These are phyloP conservation scores for Curvularia spicifera DNA, from an alignment of 2,329 filamentous ascomycete genomes.

Conservation along the genomic window DNA sequence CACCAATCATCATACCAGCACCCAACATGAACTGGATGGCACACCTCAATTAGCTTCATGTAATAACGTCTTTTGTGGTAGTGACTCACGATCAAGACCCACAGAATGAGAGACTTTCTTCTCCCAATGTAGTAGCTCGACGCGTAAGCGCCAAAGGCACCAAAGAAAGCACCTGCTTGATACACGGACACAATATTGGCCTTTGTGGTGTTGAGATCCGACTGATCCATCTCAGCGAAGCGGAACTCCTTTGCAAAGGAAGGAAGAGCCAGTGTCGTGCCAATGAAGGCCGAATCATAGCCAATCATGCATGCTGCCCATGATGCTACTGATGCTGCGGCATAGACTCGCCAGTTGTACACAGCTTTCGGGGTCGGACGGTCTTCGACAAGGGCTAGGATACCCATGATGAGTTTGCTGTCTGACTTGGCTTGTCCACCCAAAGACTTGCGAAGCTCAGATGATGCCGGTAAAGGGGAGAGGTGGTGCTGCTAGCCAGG, in stretches of 20 bases:
- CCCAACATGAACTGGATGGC: conserved; percentile 66
- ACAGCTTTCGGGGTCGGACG: conserved; percentile 63
- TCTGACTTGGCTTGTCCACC: neutral
- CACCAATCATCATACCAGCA: conserved; percentile 72
- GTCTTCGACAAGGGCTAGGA: conserved; percentile 47
- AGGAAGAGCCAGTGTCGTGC: conserved; percentile 71
- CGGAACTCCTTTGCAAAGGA: conserved; percentile 74
- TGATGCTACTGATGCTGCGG: conserved; percentile 61
- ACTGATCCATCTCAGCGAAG: conserved; percentile 59
- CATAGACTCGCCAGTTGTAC: conserved; percentile 67
- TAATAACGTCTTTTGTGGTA: neutral
- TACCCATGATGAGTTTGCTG: conserved; percentile 36
- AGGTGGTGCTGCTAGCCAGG: conserved; percentile 7
- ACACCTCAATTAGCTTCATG: neutral
- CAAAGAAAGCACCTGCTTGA: conserved; percentile 85
- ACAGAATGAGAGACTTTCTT: conserved; percentile 67
- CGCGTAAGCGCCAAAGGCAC: conserved; percentile 63
- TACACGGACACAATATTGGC: conserved; percentile 82
- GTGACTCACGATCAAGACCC: conserved; percentile 56
- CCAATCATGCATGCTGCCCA: conserved; percentile 66
- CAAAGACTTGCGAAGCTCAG: neutral
- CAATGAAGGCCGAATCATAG: conserved; percentile 78
- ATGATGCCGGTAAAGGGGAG: conserved; percentile 2
- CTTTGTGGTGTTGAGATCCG: conserved; percentile 65
- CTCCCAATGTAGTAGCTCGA: conserved; percentile 72